Base-by-base conservation (phyloP, 305 asterid genomes). In the Fraxinus greggii region DNA sequence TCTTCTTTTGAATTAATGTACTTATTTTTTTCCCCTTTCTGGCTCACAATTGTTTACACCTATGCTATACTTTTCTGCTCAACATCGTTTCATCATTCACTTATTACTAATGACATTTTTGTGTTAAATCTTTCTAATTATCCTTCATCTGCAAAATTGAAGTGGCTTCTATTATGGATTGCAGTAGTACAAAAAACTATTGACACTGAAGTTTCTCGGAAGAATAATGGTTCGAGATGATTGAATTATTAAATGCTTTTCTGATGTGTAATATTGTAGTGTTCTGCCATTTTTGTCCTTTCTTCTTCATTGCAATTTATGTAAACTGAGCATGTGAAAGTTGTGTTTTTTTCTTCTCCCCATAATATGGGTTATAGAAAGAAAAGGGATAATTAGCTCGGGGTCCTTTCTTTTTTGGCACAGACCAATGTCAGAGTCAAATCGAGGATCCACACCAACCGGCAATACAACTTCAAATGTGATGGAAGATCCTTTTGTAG, bases 401-500 rank as follows among this genome's bases (percentile, higher is more conserved):
- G 72, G 79, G 51, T 75, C 81, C 77, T 31, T 61, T 29, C 56
- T 80, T 80, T 82, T 86, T 78, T 81, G 84, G 76, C 75, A 81
- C 93, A 97, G 99, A 88, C 84, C 95, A 63, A 80, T 84, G 51
- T 89, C 95, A 26, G 97, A 91, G 81, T 87, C 98, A 80, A 84
- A 89, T 85, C 88, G 89, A 87, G 92, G 90, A 75, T 91, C 89
- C 17, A 90, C 88, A 78, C 89, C 94, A 72, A 81, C 91, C 63
- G 76, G 92, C 75, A 87, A 84, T 26, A 81, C 87, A 80, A 72
- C 76, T 72, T 86, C 92, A 13, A 88, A 81, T 70, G 79, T 82
- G 83, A 79, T 84, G 77, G 93, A 90, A 81, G 94, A 93, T 85
- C 98, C 98, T 78, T 95, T 93, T 88, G 93, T 86, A 51, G 90